Conservation (phyloP, 2,329 filamentous ascomycete species). For the Phoma sp. region DNA sequence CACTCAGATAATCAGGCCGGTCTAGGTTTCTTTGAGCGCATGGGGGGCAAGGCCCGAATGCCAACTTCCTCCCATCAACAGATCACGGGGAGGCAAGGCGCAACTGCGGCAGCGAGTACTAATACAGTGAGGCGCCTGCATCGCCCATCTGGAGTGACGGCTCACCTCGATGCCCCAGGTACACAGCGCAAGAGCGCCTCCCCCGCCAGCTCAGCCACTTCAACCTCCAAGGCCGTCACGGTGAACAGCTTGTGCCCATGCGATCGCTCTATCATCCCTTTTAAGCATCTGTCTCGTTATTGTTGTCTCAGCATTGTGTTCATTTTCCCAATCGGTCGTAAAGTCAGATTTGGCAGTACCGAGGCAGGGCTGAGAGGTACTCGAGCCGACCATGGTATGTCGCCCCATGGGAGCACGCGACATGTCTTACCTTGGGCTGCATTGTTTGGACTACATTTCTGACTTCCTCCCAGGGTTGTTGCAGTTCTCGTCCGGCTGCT, state of each 20-base stretch:
- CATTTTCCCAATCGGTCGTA: constrained; percentile 8
- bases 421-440: not conserved
- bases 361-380: constrained; percentile 11
- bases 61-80: constrained; percentile 2
- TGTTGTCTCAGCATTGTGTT: not conserved
- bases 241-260: constrained; percentile 14
- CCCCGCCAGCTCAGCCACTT: constrained; percentile 12
- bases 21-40: constrained; percentile 17
- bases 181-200: constrained; percentile 7
- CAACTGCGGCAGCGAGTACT: constrained; percentile 10
- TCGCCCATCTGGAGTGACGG: constrained; percentile 10
- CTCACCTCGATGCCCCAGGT: constrained; percentile 4
- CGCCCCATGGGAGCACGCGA: constrained; percentile 5
- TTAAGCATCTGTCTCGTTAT: not conserved
- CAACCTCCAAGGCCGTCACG: not conserved
- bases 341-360: constrained; percentile 4
- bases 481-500: constrained; percentile 15
- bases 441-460: not conserved
- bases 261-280: constrained; percentile 9
- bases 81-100: constrained; percentile 14
- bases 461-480: constrained; percentile 22
- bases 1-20: constrained; percentile 18
- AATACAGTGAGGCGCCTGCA: constrained; percentile 13
- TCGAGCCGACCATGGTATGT: constrained; percentile 18
- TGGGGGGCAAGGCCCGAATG: constrained; percentile 17